Evolutionary conservation across 129 eudicot genomes (phyloP), one percentile per base, ranked within the genome.

Genomic region (Flaveria brownii): DNA sequence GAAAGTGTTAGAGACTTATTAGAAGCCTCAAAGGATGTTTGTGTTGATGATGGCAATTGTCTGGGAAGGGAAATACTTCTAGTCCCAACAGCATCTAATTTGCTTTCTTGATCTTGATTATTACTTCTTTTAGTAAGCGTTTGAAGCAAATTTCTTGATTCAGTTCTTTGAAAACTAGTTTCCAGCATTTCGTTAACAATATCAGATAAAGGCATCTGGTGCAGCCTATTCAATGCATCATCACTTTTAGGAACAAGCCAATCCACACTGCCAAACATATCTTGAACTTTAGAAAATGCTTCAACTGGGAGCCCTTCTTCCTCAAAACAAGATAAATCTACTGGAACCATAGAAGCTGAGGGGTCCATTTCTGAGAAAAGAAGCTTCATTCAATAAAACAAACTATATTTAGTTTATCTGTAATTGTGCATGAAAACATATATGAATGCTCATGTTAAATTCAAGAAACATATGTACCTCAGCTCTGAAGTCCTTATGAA

Each of bases 291-390:
- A 68, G 94, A 86, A 87, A 94, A 91, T 80, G 97, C 99, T 83
- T 94, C 99, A 73, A 82, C 81, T 18, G 99, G 99, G 12, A 94
- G 96, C 47, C 99, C 99, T 59, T 89, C 96, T 70, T 89, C 92
- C 76, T 89, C 99, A 52, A 94, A 88, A 78, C 90, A 84, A 75
- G 96, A 86, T 77, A 76, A 78, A 66, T 89, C 91, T 42, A 80
- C 78, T 61, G 89, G 92, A 70, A 85, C 81, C 61, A 75, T 18
- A 52, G 93, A 89, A 63, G 92, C 80, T 43, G 82, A 68, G 50
- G 92, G 72, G 81, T 94, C 94, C 97, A 91, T 91, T 81, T 91
- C 97, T 9, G 96, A 87, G 90, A 94, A 94, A 74, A 94, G 92
- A 86, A 91, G 94, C 99, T 94, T 84, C 84, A 89, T 70, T 70